Evolutionary conservation across 1,284 basidiomycete species (phyloP), one percentile per base, ranked within the genome.

Genomic region (Apiotrichum akiyoshidainum): DNA sequence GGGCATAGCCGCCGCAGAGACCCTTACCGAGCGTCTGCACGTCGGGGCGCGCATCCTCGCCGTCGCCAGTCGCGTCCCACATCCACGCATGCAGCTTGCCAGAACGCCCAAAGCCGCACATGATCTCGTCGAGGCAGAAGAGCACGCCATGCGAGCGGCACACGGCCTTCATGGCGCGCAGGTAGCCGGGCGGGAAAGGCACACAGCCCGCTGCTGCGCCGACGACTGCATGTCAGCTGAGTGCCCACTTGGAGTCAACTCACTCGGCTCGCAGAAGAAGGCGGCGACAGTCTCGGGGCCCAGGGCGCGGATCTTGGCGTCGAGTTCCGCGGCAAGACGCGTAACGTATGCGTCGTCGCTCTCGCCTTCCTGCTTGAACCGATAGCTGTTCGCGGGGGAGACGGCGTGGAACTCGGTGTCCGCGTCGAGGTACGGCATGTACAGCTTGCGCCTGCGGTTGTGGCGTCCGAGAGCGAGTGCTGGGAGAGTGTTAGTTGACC

Each of bases 21-120:
- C 89, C 89, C 73, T 93, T 92, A 1, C 90, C 90, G 46, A 92
- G 81, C 10, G 88, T 87, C 75, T 92, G 89, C 40, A 93, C 81
- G 76, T 93, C 89, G 37, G 90, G 89, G n/a, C 61, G 53, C 8
- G 40, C 58, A 5, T 55, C 61, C n/a, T 59, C 57, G 11, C 55
- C 61, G 21, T 54, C 57, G 19, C 33, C 21, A 9, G 5, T 21
- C 14, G 39, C 7, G 67, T 92, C 89, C 54, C 88, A 88, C 71
- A 92, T 83, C 91, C 90, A 93, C 44, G 85, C 89, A 68, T 93
- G 91, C 48, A 90, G 68, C 61, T 68, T 72, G 2, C 88, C 89
- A 1, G 89, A 74, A 85, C 89, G 84, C 46, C 89, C 90, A 86
- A 91, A 90, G 35, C 90, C 90, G 68, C 86, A 86, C 91, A 88